Percentiles rank a stretch among this genome's conserved stretches.
phyloP scores from a whole-genome alignment of 495 filamentous ascomycete genomes.

The Daldinia grandis region DNA sequence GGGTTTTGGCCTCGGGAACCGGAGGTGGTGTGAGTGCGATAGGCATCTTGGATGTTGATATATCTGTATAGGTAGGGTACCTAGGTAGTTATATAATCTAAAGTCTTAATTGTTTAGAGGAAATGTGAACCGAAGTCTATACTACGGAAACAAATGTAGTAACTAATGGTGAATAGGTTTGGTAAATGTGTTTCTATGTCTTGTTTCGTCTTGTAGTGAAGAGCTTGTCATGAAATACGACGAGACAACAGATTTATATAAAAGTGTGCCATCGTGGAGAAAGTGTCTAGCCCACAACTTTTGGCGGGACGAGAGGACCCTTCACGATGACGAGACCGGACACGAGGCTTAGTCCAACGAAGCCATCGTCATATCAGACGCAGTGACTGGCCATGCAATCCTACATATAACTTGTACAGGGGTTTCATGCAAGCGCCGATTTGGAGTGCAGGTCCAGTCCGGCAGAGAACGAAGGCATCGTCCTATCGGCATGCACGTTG shows the following conservation, averaged over 20 bases:
- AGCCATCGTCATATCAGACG: constrained; percentile 36
- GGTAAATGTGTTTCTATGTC: background rate
- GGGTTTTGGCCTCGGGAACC: constrained; percentile 32
- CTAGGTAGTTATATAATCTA: background rate
- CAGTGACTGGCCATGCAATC: background rate
- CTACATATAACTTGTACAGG: constrained; percentile 24
- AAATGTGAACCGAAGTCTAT: constrained; percentile 18
- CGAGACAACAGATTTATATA: constrained; percentile 26
- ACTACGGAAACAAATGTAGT: background rate
- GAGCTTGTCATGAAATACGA: constrained; percentile 5
- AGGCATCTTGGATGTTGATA: constrained; percentile 45
- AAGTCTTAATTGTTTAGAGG: constrained; percentile 10
- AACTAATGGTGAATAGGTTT: background rate
- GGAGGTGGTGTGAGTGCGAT: constrained; percentile 42
- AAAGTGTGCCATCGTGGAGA: constrained; percentile 17
- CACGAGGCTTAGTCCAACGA: constrained; percentile 21
- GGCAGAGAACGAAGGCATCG: constrained; percentile 27
- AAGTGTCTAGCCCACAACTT: background rate
- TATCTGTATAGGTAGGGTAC: too few species aligned
- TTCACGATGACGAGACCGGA: constrained; percentile 38
- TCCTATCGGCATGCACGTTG: constrained; percentile 32
- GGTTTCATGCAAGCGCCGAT: constrained; percentile 28
- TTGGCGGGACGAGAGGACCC: background rate
- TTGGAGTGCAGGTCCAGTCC: constrained; percentile 20
- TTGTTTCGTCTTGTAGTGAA: constrained; percentile 4